Conservation (phyloP, 345 rosid genomes). For the Lepidium sativum region DNA sequence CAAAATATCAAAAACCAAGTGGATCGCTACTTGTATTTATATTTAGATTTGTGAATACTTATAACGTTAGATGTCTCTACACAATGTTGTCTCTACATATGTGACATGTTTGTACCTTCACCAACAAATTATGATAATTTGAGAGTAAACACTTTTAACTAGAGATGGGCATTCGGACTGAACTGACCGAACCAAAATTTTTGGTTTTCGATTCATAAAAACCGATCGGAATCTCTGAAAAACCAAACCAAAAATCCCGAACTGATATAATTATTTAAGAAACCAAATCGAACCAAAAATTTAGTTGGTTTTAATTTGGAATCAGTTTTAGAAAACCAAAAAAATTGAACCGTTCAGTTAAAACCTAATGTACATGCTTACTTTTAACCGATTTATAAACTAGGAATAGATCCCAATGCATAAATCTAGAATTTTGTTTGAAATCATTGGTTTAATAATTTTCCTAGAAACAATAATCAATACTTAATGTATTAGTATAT, state of each 20-base stretch:
- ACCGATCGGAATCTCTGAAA: no score
- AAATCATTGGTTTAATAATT: not conserved
- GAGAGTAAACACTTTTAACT: not conserved
- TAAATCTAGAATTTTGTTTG: no score
- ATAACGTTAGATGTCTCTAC: not conserved
- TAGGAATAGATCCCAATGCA: slow-evolving; percentile 11
- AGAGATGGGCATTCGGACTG: no score
- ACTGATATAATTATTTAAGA: no score
- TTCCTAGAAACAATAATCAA: not conserved
- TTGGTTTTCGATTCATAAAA: no score
- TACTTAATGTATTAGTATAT: not conserved
- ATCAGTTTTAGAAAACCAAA: no score
- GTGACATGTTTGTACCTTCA: slow-evolving; percentile 26
- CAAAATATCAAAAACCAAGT: slow-evolving; percentile 9
- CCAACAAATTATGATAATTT: slow-evolving; percentile 1
- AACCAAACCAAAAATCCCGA: no score
- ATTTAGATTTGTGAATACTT: not conserved
- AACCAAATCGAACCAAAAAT: no score
- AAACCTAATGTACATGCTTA: no score
- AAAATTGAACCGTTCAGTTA: no score
- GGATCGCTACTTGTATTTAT: slow-evolving; percentile 20
- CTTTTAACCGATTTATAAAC: not conserved
- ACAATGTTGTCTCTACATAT: slow-evolving; percentile 17
- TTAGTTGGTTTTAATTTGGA: no score
- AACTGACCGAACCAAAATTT: no score